Base-by-base conservation (phyloP, 2,329 filamentous ascomycete genomes). In the Tolypocladium tropicale region DNA sequence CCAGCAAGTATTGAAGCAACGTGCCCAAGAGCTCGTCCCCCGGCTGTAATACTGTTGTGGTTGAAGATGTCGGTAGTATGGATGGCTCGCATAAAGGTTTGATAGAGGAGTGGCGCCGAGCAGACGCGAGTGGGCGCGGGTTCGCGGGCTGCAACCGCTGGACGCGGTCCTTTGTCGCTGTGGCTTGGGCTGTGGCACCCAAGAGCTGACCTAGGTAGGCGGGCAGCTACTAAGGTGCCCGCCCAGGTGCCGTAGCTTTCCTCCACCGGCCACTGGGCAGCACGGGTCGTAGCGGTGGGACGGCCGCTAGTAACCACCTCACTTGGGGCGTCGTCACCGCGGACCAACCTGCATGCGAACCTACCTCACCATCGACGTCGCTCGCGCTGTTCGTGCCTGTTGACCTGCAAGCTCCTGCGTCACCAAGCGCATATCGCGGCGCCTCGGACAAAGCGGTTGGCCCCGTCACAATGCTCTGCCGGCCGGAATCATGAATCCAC, bases 401-500 rank as follows among this genome's bases (percentile, higher is more conserved):
- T n/a, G 16, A 43, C 10, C 21, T 18, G 18, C 28, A 32, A 49
- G 12, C 46, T 25, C 46, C 46, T 49, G 46, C 46, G 28, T 30
- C 18, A 49, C 14, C 28, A 16, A 49, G 46, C 11, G 46, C 46
- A 18, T n/a, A n/a, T n/a, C 18, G 36, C 36, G 36, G 36, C 36
- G n/a, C 16, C 36, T n/a, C 18, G 36, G 16, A 37, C 36, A 49
- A 34, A 23, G 23, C n/a, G 4, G 33, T 50, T 30, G 59, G 66
- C 25, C 49, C 28, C 59, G 66, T 64, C 63, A 72, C 65, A 65
- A 78, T 78, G 76, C 61, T 69, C 61, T 64, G 64, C 60, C 64
- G 60, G 61, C 62, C 65, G 54, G 60, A 65, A 70, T 67, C 64
- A 80, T 81, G 78, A 79, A 71, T 68, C 71, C 74, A 60, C 72